Base-by-base conservation (phyloP, 371 early-diverging fungal genomes). In the Gilbertella persicaria region DNA sequence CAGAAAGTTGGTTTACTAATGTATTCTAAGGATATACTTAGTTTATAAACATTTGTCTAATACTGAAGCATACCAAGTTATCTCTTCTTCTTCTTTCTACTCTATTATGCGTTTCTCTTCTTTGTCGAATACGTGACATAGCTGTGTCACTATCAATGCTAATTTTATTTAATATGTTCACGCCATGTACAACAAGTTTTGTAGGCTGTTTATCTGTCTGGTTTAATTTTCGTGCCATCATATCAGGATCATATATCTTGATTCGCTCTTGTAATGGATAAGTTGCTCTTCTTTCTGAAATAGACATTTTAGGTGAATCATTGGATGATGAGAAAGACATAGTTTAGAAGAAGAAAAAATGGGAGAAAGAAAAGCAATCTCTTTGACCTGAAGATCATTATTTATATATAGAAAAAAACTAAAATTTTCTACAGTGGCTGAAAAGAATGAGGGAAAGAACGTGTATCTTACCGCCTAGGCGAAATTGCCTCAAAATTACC, bases 211-310 rank as follows among this genome's bases (percentile, higher is more conserved):
- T 59, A 6, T 56, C 45, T 25, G 38, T 13, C 17, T 64, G 45
- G 21, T 47, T 50, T n/a, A 64, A 19, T 29, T 53, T 51, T 35
- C 56, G 46, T 5, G 65, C 65, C 65, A 64, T 64, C 21, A 41
- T 52, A 36, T 59, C 56, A 7, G 65, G 65, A 23, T 49, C 52
- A 37, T 64, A 64, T 33, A 64, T 55, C 40, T 55, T 59, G 4
- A 64, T 36, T 28, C 55, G 55, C 19, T 64, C 60, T 25, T 64
- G 60, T 40, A 64, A 25, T n/a, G 65, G 60, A 36, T 64, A 64
- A 21, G 52, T 53, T 3, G 65, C 60, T 56, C 65, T 29, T 39
- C 60, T 55, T 53, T 59, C 56, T 6, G 60, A 59, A 10, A 60
- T 64, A 33, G 54, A 40, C 55, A 50, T 49, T 42, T 53, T 59